Percentiles rank a stretch among this genome's conserved stretches.
These are phyloP conservation scores for Ogataea hybrid DNA, from an alignment of 1,139 yeast genomes.

Conservation along the genomic window DNA sequence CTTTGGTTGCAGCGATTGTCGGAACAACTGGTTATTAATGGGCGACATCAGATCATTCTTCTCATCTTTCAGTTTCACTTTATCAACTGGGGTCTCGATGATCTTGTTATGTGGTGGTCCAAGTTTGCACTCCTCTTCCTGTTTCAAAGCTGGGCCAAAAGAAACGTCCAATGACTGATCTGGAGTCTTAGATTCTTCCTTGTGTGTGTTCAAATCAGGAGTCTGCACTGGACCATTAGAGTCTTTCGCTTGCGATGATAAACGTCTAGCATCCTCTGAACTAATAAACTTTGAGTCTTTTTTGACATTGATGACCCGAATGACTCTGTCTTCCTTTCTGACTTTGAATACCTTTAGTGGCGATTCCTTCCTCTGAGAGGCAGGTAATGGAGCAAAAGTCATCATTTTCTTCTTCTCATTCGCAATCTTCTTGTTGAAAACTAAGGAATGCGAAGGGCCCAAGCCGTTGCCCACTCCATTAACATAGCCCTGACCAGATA, in stretches of 20 bases:
- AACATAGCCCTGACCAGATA: constrained; percentile 14
- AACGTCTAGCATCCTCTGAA: constrained; percentile 19
- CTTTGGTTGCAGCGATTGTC: constrained; percentile 10
- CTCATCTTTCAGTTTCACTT: background rate
- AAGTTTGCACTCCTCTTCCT: constrained; percentile 1
- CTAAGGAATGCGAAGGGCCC: constrained; percentile 66
- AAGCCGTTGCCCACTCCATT: constrained; percentile 48
- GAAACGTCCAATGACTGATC: background rate
- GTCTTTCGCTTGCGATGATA: constrained; percentile 13
- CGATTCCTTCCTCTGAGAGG: constrained; percentile 9
- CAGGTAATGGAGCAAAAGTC: constrained; percentile 17
- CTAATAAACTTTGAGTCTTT: constrained; percentile 18
- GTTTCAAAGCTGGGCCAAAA: background rate
- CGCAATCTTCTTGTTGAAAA: constrained; percentile 53
- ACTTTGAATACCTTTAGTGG: constrained; percentile 19
- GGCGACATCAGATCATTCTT: background rate
- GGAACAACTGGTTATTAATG: constrained; percentile 2
- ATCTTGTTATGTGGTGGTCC: background rate
- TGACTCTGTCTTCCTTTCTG: constrained; percentile 21
- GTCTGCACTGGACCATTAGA: constrained; percentile 2
- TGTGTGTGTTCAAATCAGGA: background rate
- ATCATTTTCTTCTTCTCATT: constrained; percentile 29
- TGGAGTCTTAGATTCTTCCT: background rate
- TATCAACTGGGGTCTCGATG: constrained; percentile 1
- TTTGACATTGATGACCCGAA: constrained; percentile 18